Base-by-base conservation (phyloP, 2,329 filamentous ascomycete species). In the Neofusicoccum cordaticola region DNA sequence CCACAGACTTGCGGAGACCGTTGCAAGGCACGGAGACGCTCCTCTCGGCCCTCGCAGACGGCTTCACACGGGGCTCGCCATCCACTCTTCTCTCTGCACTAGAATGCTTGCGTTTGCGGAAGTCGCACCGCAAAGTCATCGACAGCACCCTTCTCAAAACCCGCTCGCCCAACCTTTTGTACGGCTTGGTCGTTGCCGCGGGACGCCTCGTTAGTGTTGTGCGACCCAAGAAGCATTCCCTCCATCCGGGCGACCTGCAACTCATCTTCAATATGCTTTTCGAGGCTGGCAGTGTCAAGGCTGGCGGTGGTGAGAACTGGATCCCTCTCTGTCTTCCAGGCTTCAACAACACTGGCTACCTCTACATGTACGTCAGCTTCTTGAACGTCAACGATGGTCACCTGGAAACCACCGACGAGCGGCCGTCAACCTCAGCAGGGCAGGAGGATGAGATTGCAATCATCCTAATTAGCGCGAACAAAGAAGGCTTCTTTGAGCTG, bases 251-350 rank as follows among this genome's bases (percentile, higher is more conserved):
- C 68, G 95, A 99, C 74, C 83, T 99, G 27, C 94, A 97, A 73
- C 85, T 99, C 51, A 93, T 99, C 66, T 99, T 99, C 83, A 98
- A 98, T 74, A 99, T 99, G 96, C 87, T 99, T 1, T 99, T 99
- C 72, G 93, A 96, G 79, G 95, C 94, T 2, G 92, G 92, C 56
- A 90, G 92, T 48, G 90, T 99, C 74, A 94, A 95, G 74, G 90
- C 92, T 19, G 93, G 91, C 5, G 93, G 87, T n/a, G 95, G 94
- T 35, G 95, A 99, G 77, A 97, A 94, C 71, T 99, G 95, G 95
- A 94, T 98, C 53, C 95, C 95, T 0, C 84, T 99, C 6, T 99
- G 95, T 72, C 84, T 99, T 2, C 96, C 95, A 0, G 94, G 93
- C 4, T 99, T 99, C 80, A 99, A 99, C 80, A 98, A 92, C 76